Evolutionary conservation across 148 eudicot genomes (phyloP).

Genomic region (Beta vulgaris): DNA sequence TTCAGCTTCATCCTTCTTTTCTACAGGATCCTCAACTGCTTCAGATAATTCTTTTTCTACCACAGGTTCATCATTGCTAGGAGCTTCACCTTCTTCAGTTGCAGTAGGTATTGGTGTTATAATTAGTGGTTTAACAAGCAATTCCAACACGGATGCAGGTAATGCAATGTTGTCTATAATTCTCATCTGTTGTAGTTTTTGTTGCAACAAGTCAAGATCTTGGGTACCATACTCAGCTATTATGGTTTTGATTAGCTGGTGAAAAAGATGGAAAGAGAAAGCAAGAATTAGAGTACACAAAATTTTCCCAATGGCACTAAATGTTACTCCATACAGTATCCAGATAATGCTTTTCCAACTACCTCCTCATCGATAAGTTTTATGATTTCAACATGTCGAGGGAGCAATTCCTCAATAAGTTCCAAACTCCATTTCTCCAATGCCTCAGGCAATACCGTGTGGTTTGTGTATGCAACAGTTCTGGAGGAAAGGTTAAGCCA

Average conservation of each 20-base stretch:
- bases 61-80: conserved; percentile 25
- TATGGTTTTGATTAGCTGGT: conserved; percentile 64
- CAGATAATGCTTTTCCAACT: neutral
- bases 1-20: conserved; percentile 31
- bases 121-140: conserved; percentile 42
- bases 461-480: conserved; percentile 96
- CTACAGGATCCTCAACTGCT: conserved; percentile 29
- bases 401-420: conserved; percentile 78
- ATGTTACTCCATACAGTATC: neutral
- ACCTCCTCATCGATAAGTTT: conserved; percentile 88
- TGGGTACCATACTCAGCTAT: conserved; percentile 74
- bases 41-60: conserved; percentile 27
- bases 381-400: conserved; percentile 95
- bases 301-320: neutral
- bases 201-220: conserved; percentile 63
- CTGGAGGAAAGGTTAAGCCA: conserved; percentile 36
- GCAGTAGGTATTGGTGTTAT: conserved; percentile 15
- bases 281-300: neutral
- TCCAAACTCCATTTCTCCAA: conserved; percentile 98
- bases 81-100: conserved; percentile 24
- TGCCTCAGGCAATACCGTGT: conserved; percentile 95
- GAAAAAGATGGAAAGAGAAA: neutral
- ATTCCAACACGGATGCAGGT: conserved; percentile 52
- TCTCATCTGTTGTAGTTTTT: conserved; percentile 75
- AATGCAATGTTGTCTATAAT: conserved; percentile 81